Conservation (phyloP, 2,329 filamentous ascomycete species). For the Pseudopithomyces chartarum region DNA sequence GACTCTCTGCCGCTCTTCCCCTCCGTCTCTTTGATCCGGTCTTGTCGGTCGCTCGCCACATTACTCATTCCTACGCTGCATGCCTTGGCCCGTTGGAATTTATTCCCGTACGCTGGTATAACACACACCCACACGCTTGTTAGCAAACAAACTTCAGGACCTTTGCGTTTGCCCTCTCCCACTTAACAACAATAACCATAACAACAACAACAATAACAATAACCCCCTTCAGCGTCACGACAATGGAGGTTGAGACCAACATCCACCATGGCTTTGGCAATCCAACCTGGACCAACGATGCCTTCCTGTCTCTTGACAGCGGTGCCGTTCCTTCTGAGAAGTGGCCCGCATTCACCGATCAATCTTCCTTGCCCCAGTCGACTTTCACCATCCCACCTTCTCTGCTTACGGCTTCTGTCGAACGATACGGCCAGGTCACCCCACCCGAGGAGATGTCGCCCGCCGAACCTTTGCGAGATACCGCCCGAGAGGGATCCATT, state of each 20-base stretch:
- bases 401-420: slow-evolving; percentile 33
- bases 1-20: not conserved
- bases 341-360: slow-evolving; percentile 26
- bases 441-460: slow-evolving; percentile 44
- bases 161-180: not conserved
- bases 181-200: not conserved
- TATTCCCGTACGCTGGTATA: not conserved
- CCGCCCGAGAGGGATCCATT: slow-evolving; percentile 27
- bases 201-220: not conserved
- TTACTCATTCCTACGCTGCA: slow-evolving; percentile 1
- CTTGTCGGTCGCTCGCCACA: not conserved
- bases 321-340: slow-evolving; percentile 21
- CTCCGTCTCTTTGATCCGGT: not conserved
- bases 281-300: slow-evolving; percentile 31
- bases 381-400: slow-evolving; percentile 36
- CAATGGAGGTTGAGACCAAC: slow-evolving; percentile 26
- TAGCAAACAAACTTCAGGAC: not conserved
- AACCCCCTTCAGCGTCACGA: slow-evolving; percentile 4
- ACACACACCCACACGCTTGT: not conserved
- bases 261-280: slow-evolving; percentile 19
- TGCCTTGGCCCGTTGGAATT: not conserved
- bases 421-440: slow-evolving; percentile 43
- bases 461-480: slow-evolving; percentile 14
- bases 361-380: slow-evolving; percentile 9
- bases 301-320: slow-evolving; percentile 32